Conservation (phyloP, 192 early-diverging fungal genomes). For the Backusella mclennaniae region DNA sequence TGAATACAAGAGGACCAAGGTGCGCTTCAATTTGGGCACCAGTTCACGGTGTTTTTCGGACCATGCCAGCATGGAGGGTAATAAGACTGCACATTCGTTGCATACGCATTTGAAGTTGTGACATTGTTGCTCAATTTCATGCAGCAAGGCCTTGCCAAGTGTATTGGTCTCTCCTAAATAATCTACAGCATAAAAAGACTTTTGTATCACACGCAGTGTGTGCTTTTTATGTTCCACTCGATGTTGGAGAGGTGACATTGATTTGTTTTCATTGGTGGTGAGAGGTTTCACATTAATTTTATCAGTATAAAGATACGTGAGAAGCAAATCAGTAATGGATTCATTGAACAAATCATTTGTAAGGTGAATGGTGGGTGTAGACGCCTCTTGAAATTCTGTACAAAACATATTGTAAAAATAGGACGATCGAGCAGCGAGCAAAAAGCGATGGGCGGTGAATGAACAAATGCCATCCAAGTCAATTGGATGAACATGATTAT, state of each 20-base stretch:
- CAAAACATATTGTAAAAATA: conserved; percentile 34
- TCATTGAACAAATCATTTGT: conserved; percentile 25
- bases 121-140: conserved; percentile 19
- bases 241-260: background rate
- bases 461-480: background rate
- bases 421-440: conserved; percentile 31
- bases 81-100: conserved; percentile 23
- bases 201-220: conserved; percentile 23
- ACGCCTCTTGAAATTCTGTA: conserved; percentile 17
- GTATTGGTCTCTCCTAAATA: conserved; percentile 24
- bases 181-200: conserved; percentile 27
- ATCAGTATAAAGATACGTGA: conserved; percentile 30
- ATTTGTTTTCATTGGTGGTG: background rate
- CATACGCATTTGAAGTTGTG: conserved; percentile 34
- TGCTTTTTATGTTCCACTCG: conserved; percentile 25
- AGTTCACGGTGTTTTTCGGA: conserved; percentile 13
- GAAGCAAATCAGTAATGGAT: conserved; percentile 11
- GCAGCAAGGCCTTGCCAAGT: conserved; percentile 2
- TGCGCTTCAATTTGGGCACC: conserved; percentile 2
- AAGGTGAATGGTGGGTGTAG: conserved; percentile 14
- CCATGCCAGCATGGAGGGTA: conserved; percentile 34
- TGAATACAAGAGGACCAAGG: conserved; percentile 17
- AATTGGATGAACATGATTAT: background rate
- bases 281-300: conserved; percentile 11
- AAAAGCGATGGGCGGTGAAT: conserved; percentile 29